Percentiles rank a stretch among this genome's conserved stretches.
These are phyloP conservation scores for Thraustochytrium sp. DNA, from an alignment of 352 stramenopile species.

Conservation along the genomic window DNA sequence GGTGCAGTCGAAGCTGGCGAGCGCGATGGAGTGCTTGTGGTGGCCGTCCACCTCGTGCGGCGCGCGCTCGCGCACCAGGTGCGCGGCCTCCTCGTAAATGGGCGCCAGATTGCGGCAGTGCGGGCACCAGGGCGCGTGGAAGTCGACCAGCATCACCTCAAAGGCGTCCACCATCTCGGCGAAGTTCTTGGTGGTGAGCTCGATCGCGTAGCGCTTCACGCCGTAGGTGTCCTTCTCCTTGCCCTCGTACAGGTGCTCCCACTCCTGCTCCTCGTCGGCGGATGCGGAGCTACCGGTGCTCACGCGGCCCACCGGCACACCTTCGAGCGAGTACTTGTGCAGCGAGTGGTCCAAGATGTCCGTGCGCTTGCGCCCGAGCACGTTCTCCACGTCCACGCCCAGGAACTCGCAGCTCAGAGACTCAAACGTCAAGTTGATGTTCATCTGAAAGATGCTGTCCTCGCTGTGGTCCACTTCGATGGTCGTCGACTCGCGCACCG, in stretches of 20 bases:
- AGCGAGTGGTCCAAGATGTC: constrained; percentile 38
- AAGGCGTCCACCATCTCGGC: constrained; percentile 32
- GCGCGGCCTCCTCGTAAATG: constrained; percentile 41
- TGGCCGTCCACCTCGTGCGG: constrained; percentile 35
- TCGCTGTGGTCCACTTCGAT: constrained; percentile 42
- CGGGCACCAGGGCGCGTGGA: constrained; percentile 42
- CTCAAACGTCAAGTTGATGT: constrained; percentile 43
- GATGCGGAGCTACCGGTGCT: neutral
- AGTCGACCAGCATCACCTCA: constrained; percentile 40
- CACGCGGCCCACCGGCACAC: neutral
- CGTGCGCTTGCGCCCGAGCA: neutral
- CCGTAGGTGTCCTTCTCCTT: constrained; percentile 40
- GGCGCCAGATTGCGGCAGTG: constrained; percentile 41
- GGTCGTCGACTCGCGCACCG: neutral
- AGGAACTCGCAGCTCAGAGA: constrained; percentile 21
- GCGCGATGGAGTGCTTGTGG: constrained; percentile 39
- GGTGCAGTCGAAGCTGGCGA: constrained; percentile 44
- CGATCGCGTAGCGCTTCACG: constrained; percentile 32
- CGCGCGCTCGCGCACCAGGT: constrained; percentile 1
- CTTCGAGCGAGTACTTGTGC: constrained; percentile 42
- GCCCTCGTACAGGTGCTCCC: constrained; percentile 38
- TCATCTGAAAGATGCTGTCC: constrained; percentile 41
- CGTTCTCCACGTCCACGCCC: constrained; percentile 30
- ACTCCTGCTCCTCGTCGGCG: neutral
- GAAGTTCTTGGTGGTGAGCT: constrained; percentile 35